Base-by-base conservation (phyloP, 2,329 filamentous ascomycete species). In the Lecanosticta acicola region DNA sequence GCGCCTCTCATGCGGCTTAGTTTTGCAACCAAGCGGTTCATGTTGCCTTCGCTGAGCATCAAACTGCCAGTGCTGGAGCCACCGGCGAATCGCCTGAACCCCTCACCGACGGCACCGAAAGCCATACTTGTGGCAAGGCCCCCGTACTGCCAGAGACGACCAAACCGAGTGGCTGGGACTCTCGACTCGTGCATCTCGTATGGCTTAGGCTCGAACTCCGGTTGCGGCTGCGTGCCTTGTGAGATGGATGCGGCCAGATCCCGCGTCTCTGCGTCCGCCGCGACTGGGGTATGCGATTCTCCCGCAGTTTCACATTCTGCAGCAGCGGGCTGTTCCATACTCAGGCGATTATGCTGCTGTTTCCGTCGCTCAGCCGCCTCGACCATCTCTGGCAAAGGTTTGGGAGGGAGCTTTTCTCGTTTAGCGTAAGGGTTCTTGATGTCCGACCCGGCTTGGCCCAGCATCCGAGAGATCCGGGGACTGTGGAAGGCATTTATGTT, bases 1-100 rank as follows among this genome's bases (percentile, higher is more conserved):
- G 93, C 94, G 32, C 93, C 93, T 60, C 93, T 81, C 93, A 98
- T 98, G 17, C 87, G 85, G 2, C 91, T 97, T 2, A 98, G 77
- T 67, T 94, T 96, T 3, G 87, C 77, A 1, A 98, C 93, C 7
- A 98, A 77, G 39, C 94, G 80, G 64, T 97, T 90, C 79, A 97
- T 89, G 61, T 98, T 98, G 8, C 76, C 82, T 4, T 87, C 78
- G 66, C 87, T 97, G 46, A 98, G 79, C 71, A 98, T 81, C 7
- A 95, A 73, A 1, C 90, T 95, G 1, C 89, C 87, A 45, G 71
- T 68, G 39, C 63, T 65, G 49, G 76, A 66, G 44, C 78, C 73
- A 44, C 82, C 87, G 29, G 90, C 83, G 2, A 83, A 83, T 49
- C 91, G 80, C 62, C 86, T 87, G 55, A 98, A 71, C 42, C 85